phyloP scores from a whole-genome alignment of 2,329 filamentous ascomycete genomes.

The Cladosporium sp. region DNA sequence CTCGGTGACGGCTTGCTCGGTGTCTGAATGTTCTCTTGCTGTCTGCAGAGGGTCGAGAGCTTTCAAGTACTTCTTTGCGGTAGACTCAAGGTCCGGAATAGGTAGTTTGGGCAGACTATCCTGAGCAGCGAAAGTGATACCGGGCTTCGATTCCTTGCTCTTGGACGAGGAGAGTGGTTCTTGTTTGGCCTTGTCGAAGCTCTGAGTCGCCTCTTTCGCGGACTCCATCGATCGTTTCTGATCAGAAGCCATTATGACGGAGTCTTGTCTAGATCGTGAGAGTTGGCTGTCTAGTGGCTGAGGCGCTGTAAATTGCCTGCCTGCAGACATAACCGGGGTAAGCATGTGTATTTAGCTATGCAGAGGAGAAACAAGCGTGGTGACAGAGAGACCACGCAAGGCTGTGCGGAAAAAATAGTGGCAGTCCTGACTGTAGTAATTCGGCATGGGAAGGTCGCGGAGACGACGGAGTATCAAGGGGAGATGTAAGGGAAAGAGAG shows the following conservation, averaged over 20 bases:
- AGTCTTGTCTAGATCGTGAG: conserved; percentile 24
- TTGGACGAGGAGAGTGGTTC: conserved; percentile 45
- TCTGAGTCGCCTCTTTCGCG: conserved; percentile 51
- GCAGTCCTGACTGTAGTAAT: conserved; percentile 78
- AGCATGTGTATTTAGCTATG: conserved; percentile 54
- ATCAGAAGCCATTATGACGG: conserved; percentile 36
- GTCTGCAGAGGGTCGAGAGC: conserved; percentile 77
- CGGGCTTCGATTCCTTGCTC: conserved; percentile 56
- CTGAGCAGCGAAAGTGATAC: conserved; percentile 85
- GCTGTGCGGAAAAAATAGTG: conserved; percentile 92
- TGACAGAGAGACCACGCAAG: conserved; percentile 77
- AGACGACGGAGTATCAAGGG: background rate
- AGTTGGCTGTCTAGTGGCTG: conserved; percentile 56
- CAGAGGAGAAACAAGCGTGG: conserved; percentile 70
- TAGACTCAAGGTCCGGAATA: conserved; percentile 78
- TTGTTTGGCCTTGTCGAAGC: conserved; percentile 44
- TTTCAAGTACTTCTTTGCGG: conserved; percentile 73
- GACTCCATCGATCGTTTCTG: conserved; percentile 42
- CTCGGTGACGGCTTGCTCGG: conserved; percentile 71
- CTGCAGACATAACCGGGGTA: conserved; percentile 53
- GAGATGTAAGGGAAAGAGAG: background rate
- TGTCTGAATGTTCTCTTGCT: conserved; percentile 76
- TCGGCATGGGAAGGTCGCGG: conserved; percentile 55
- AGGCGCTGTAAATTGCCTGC: conserved; percentile 60
- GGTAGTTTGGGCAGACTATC: conserved; percentile 86